Evolutionary conservation across 2,329 filamentous ascomycete genomes (phyloP), one percentile per base, ranked within the genome.

Genomic region (Coniochaeta prunicola): DNA sequence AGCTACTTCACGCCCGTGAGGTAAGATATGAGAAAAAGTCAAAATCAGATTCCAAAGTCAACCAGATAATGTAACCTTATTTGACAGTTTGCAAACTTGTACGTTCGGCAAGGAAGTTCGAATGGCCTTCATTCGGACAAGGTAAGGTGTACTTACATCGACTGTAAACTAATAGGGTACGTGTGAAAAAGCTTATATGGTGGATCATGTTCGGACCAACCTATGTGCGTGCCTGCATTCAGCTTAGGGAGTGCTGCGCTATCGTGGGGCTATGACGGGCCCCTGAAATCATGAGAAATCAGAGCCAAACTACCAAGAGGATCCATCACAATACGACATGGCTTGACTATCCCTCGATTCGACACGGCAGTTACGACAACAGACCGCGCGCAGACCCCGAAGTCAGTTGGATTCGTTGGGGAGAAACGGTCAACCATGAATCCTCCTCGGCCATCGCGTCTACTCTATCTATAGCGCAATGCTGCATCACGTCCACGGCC

Each of bases 401-500:
- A 50, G 38, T 21, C 19, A 30, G 48, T 33, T n/a, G 9, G 15
- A 26, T 21, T 38, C 50, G 21, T 36, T 33, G 21, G 42, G 28
- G 24, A 24, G 8, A 17, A 17, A 7, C 21, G 10, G 31, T 53
- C 61, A 59, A 60, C 60, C 57, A 59, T 59, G 58, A 58, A 33
- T 38, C 38, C 53, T 30, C 58, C 36, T 53, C 42, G 19, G 38
- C 12, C 53, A 36, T 55, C 53, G 53, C 53, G n/a, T 59, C n/a
- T 45, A 10, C 15, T 42, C 38, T 63, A 64, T 31, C 50, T 64
- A 63, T 70, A 73, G 68, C 54, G 33, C 33, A 63, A 78, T 78
- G 76, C 69, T 77, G 61, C 68, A 67, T 64, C 68, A 71, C 63
- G 67, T 70, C 59, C 68, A 68, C 62, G 70, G 74, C 62, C 74